Conservation (phyloP, 2,329 filamentous ascomycete species). For the Hansfordia pulvinata region DNA sequence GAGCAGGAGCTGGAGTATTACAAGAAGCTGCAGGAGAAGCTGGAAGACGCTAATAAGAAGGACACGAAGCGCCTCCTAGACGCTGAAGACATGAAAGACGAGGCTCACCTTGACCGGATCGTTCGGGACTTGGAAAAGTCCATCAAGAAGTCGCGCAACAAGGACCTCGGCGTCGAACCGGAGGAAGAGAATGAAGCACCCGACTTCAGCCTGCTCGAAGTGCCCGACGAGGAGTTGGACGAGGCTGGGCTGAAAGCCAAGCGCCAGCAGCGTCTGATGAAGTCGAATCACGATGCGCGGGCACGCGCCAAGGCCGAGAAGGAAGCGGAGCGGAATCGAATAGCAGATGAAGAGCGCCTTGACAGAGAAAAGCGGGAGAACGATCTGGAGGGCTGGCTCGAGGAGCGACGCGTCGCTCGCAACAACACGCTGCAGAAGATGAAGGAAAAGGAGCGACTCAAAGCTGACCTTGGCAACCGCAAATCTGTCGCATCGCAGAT, state of each 20-base stretch:
- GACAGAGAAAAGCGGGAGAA: slow-evolving; percentile 76
- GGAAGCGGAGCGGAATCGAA: slow-evolving; percentile 74
- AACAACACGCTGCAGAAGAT: slow-evolving; percentile 62
- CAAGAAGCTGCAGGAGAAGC: slow-evolving; percentile 61
- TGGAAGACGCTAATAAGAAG: slow-evolving; percentile 75
- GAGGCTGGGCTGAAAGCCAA: slow-evolving; percentile 88
- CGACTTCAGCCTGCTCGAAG: slow-evolving; percentile 76
- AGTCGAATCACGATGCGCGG: slow-evolving; percentile 86
- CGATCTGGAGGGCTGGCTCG: slow-evolving; percentile 76
- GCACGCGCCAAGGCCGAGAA: slow-evolving; percentile 94
- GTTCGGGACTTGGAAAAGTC: slow-evolving; percentile 84
- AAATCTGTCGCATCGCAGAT: slow-evolving; percentile 94
- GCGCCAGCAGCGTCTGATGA: slow-evolving; percentile 80
- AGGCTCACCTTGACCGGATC: slow-evolving; percentile 68
- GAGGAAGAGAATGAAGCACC: slow-evolving; percentile 73
- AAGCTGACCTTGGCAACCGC: slow-evolving; percentile 88
- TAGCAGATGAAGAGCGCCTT: slow-evolving; percentile 69
- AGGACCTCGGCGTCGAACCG: slow-evolving; percentile 73
- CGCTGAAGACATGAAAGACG: slow-evolving; percentile 83
- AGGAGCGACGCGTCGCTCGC: slow-evolving; percentile 66
- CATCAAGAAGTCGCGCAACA: slow-evolving; percentile 80
- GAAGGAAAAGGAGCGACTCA: slow-evolving; percentile 85
- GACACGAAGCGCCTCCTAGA: slow-evolving; percentile 78
- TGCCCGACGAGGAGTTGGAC: slow-evolving; percentile 85
- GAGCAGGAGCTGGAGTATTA: slow-evolving; percentile 93